Evolutionary conservation across 306 rosid species (phyloP).

Genomic region (Pterocarpus macrocarpus): DNA sequence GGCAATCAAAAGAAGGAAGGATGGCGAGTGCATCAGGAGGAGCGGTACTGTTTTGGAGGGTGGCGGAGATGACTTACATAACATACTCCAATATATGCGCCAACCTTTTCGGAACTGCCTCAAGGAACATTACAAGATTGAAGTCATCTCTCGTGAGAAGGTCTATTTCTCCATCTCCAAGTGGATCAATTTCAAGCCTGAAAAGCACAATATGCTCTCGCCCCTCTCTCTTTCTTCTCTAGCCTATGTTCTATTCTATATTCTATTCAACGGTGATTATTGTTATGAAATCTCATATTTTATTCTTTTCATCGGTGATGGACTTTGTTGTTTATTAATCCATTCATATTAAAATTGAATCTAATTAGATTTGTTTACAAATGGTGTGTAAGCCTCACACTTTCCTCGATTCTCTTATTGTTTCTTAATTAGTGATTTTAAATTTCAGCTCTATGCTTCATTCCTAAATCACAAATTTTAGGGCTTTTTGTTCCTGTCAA

Average conservation of each 20-base stretch:
- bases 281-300: background rate
- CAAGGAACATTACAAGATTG: constrained; percentile 81
- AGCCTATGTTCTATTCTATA: too few relatives aligned
- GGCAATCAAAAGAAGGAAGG: background rate
- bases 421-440: too few relatives aligned
- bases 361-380: background rate
- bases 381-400: background rate
- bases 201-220: constrained; percentile 60
- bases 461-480: background rate
- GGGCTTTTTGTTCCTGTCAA: background rate
- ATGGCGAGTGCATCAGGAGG: constrained; percentile 52
- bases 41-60: constrained; percentile 93
- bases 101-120: constrained; percentile 86
- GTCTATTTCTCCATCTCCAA: constrained; percentile 73
- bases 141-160: constrained; percentile 80
- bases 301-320: too few relatives aligned
- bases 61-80: constrained; percentile 96
- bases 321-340: too few relatives aligned
- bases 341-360: too few relatives aligned
- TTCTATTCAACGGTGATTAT: too few relatives aligned
- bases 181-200: constrained; percentile 49
- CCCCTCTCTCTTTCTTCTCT: background rate
- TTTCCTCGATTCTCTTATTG: background rate
- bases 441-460: too few relatives aligned
- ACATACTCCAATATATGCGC: constrained; percentile 93